phyloP scores from a whole-genome alignment of 2,329 filamentous ascomycete species.

The Fusarium humuli region DNA sequence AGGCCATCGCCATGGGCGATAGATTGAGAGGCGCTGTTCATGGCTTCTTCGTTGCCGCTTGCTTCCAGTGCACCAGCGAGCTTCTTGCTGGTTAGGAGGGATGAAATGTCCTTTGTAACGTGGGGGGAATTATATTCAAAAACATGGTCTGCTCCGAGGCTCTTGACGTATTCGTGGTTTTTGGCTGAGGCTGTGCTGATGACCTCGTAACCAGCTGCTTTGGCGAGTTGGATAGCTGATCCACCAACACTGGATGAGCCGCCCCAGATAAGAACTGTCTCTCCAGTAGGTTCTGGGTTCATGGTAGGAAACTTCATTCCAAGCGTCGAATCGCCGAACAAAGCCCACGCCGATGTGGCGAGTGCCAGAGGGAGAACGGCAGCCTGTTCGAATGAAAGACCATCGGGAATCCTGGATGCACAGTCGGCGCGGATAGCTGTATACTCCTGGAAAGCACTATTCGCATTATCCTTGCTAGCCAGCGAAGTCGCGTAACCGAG shows the following conservation, averaged over 20 bases:
- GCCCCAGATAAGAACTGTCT: slow-evolving; percentile 56
- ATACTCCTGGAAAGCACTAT: slow-evolving; percentile 37
- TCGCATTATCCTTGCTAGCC: slow-evolving; percentile 45
- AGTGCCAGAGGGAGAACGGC: slow-evolving; percentile 39
- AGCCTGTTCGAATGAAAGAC: slow-evolving; percentile 35
- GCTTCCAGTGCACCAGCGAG: slow-evolving; percentile 24
- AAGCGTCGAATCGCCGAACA: slow-evolving; percentile 36
- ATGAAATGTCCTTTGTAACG: slow-evolving; percentile 30
- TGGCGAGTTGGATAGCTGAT: slow-evolving; percentile 59
- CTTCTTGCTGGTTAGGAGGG: slow-evolving; percentile 2
- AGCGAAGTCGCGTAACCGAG: slow-evolving; percentile 46
- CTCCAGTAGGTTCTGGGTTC: not conserved
- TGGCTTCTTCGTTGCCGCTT: slow-evolving; percentile 18
- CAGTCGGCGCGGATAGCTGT: slow-evolving; percentile 22
- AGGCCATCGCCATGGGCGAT: slow-evolving; percentile 20
- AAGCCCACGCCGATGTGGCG: slow-evolving; percentile 36
- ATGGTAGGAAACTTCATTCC: slow-evolving; percentile 19
- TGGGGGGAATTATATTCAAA: slow-evolving; percentile 58
- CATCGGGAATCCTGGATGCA: slow-evolving; percentile 35
- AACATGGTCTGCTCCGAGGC: slow-evolving; percentile 57
- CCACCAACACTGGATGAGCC: slow-evolving; percentile 61
- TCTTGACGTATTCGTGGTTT: slow-evolving; percentile 58
- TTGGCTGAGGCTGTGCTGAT: slow-evolving; percentile 56
- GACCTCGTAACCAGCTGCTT: slow-evolving; percentile 59
- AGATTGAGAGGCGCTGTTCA: slow-evolving; percentile 1